phyloP scores from a whole-genome alignment of 352 stramenopile genomes.

The Phytopythium boreale region DNA sequence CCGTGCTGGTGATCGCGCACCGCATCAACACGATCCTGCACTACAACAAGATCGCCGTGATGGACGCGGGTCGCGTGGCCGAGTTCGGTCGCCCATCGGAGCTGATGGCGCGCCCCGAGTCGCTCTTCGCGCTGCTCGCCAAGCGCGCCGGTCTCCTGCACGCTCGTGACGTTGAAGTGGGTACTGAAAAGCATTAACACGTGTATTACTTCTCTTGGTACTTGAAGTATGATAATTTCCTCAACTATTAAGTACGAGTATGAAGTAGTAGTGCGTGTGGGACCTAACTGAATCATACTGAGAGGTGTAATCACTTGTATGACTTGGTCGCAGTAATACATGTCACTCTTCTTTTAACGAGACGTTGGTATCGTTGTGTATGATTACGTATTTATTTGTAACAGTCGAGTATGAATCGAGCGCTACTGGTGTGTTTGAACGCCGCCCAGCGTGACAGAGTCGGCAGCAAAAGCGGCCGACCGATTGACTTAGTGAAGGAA shows the following conservation, averaged over 20 bases:
- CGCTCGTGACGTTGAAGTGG: background rate
- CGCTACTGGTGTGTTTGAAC: no score
- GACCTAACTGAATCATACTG: no score
- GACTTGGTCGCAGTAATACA: background rate
- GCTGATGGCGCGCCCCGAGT: background rate
- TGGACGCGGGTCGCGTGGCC: conserved; percentile 10
- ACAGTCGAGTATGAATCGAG: no score
- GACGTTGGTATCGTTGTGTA: background rate
- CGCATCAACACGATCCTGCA: conserved; percentile 47
- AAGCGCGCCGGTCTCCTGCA: background rate
- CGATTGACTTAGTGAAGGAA: background rate
- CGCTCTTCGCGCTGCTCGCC: conserved; percentile 3
- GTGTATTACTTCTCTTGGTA: no score
- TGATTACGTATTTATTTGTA: no score
- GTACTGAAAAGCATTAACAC: no score
- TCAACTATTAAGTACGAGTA: no score
- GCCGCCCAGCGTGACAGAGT: no score
- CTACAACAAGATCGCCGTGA: conserved; percentile 21
- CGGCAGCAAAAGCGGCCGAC: no score
- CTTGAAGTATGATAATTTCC: no score
- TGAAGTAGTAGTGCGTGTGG: no score
- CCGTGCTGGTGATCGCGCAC: conserved; percentile 48
- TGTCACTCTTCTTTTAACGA: background rate
- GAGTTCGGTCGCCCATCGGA: conserved; percentile 10
- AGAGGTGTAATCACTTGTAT: no score